These are phyloP conservation scores for Zygoascus hellenicus DNA, from an alignment of 1,139 yeast genomes.

Conservation along the genomic window DNA sequence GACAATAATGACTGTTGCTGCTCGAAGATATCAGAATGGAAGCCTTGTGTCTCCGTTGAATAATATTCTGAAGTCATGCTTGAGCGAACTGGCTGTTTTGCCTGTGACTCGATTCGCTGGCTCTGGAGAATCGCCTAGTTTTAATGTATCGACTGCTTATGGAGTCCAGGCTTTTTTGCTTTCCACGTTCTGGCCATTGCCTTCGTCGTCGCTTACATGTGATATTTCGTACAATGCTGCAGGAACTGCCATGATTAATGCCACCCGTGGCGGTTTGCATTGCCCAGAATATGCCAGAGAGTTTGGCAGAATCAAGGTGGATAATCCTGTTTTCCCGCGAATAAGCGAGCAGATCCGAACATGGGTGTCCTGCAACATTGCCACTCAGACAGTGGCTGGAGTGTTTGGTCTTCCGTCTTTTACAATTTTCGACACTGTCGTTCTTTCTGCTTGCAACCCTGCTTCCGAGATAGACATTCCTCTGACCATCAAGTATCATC, in stretches of 20 bases:
- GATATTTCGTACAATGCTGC: conserved; percentile 94
- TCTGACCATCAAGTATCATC: conserved; percentile 59
- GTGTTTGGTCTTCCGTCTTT: conserved; percentile 94
- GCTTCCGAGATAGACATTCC: conserved; percentile 48
- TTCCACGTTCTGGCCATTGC: conserved; percentile 92
- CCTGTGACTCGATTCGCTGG: conserved; percentile 85
- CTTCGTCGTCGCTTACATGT: conserved; percentile 88
- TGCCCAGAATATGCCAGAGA: conserved; percentile 58
- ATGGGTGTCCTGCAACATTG: conserved; percentile 90
- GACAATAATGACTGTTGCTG: conserved; percentile 83
- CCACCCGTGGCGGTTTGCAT: conserved; percentile 85
- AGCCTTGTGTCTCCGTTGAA: conserved; percentile 50
- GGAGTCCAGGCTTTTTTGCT: conserved; percentile 89
- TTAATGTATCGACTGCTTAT: conserved; percentile 88
- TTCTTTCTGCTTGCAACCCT: conserved; percentile 48
- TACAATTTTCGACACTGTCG: conserved; percentile 74
- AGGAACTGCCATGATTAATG: conserved; percentile 87
- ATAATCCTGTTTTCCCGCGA: conserved; percentile 35
- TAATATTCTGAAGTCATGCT: conserved; percentile 63
- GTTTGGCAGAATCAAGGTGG: conserved; percentile 41
- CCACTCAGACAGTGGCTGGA: conserved; percentile 83
- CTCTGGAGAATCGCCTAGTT: conserved; percentile 49
- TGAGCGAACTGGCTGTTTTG: conserved; percentile 83
- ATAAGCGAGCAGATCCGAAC: conserved; percentile 77
- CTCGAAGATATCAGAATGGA: conserved; percentile 50